Percentiles rank a stretch among this genome's conserved stretches.
These are phyloP conservation scores for Vitis riparia DNA, from an alignment of 164 flowering plant species.

Conservation along the genomic window DNA sequence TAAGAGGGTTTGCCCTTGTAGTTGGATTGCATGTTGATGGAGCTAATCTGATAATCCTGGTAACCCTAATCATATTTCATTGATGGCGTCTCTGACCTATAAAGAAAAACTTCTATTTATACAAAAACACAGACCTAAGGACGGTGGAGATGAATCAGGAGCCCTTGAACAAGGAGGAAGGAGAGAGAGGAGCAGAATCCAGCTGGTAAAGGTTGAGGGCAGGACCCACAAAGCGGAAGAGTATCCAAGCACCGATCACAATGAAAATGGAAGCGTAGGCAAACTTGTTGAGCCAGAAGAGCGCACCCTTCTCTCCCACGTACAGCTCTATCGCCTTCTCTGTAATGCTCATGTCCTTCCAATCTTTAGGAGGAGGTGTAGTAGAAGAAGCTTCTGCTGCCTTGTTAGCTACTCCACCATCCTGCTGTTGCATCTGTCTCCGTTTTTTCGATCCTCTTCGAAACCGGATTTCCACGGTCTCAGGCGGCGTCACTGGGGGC, in stretches of 20 bases:
- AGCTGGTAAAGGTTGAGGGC: constrained; percentile 78
- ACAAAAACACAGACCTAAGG: no score
- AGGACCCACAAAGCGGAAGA: constrained; percentile 84
- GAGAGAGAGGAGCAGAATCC: constrained; percentile 65
- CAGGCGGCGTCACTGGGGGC: constrained; percentile 25
- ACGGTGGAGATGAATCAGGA: constrained; percentile 3
- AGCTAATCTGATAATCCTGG: no score
- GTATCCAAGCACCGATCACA: constrained; percentile 79
- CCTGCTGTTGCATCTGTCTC: constrained; percentile 14
- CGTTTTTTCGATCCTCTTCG: constrained; percentile 42
- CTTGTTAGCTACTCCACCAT: constrained; percentile 1
- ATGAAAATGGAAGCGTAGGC: constrained; percentile 90
- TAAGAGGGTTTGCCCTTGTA: no score
- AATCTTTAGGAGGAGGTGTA: constrained; percentile 36
- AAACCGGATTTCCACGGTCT: constrained; percentile 36
- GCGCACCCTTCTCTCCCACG: constrained; percentile 75
- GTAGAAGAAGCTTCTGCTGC: constrained; percentile 9
- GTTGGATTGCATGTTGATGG: no score
- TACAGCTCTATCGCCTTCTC: constrained; percentile 81
- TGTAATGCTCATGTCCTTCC: constrained; percentile 74
- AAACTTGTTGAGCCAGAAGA: constrained; percentile 93
- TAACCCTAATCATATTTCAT: no score
- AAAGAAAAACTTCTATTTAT: no score
- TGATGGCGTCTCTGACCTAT: no score
- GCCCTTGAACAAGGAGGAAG: constrained; percentile 48